Evolutionary conservation across 768 basidiomycete species (phyloP), one percentile per base, ranked within the genome.

Genomic region (Sutorius australiensis): DNA sequence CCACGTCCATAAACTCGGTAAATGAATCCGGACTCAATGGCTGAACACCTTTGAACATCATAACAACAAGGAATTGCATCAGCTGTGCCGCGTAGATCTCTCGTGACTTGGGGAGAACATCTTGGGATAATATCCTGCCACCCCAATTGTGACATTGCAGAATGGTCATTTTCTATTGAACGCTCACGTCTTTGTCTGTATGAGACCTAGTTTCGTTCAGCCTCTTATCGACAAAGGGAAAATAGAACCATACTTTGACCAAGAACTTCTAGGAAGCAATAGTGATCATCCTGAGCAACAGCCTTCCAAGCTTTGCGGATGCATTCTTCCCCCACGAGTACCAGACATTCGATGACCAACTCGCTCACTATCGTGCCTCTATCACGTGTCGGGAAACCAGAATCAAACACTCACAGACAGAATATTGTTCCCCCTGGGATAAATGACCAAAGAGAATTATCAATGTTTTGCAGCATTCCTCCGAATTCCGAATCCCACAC

Each of bases 391-490:
- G 8, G 10, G 27, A 57, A 49, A 28, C n/a, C 11, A 37, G 43
- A 17, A 16, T 31, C 0, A 13, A 13, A 17, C 11, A 59, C 69
- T 58, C 41, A 59, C 68, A 34, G 55, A 33, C 34, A 40, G 50
- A 19, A 51, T 54, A 16, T 34, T 60, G 58, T 28, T 60, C 69
- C n/a, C 54, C 48, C 44, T 50, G 59, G 21, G 60, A 66, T 28
- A 59, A 19, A 46, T 54, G 51, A 9, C 60, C 59, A 31, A 67
- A 67, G 28, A 69, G 67, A 45, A 60, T 42, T 1, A 67, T 56
- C 46, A 69, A 50, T n/a, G 51, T 54, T 49, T 60, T 67, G 44
- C 69, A 67, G 48, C 65, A 71, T 41, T 69, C 67, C 21, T 30
- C 51, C 16, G 69, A 69, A 43, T 48, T 53, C 47, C 42, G 69